Evolutionary conservation across 2,329 filamentous ascomycete genomes (phyloP).

Genomic region (Albifimbria verrucaria): DNA sequence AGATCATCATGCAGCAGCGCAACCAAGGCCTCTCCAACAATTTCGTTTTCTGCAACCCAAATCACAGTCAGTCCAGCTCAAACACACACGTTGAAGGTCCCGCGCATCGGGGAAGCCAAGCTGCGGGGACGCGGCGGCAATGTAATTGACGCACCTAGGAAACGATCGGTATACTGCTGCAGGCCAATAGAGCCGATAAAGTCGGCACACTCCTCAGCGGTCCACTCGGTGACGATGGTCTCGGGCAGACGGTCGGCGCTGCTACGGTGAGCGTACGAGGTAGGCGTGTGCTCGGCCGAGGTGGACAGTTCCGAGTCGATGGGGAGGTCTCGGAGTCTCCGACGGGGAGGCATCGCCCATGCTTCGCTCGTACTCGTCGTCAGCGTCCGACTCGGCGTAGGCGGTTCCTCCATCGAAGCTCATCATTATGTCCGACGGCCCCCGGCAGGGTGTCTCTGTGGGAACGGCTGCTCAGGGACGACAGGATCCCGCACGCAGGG

Average conservation of each 20-base stretch:
- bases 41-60: slow-evolving; percentile 72
- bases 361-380: slow-evolving; percentile 79
- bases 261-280: slow-evolving; percentile 67
- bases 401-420: slow-evolving; percentile 64
- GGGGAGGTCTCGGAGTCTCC: slow-evolving; percentile 67
- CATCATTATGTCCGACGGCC: slow-evolving; percentile 37
- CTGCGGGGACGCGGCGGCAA: slow-evolving; percentile 4
- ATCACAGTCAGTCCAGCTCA: slow-evolving; percentile 17
- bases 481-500: too few relatives aligned
- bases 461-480: too few relatives aligned
- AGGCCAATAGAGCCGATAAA: slow-evolving; percentile 79
- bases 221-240: slow-evolving; percentile 76
- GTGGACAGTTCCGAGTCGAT: slow-evolving; percentile 68
- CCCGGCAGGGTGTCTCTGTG: too few relatives aligned
- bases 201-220: slow-evolving; percentile 83
- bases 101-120: too few relatives aligned
- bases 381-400: slow-evolving; percentile 76
- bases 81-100: too few relatives aligned
- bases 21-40: slow-evolving; percentile 86
- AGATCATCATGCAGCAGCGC: slow-evolving; percentile 88
- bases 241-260: slow-evolving; percentile 66
- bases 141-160: slow-evolving; percentile 64
- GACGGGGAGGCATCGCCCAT: slow-evolving; percentile 65
- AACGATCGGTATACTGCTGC: slow-evolving; percentile 76
- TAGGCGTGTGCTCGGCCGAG: slow-evolving; percentile 72